Evolutionary conservation across 768 basidiomycete species (phyloP), one percentile per base, ranked within the genome.

Genomic region (Lactifluus subvellereus): DNA sequence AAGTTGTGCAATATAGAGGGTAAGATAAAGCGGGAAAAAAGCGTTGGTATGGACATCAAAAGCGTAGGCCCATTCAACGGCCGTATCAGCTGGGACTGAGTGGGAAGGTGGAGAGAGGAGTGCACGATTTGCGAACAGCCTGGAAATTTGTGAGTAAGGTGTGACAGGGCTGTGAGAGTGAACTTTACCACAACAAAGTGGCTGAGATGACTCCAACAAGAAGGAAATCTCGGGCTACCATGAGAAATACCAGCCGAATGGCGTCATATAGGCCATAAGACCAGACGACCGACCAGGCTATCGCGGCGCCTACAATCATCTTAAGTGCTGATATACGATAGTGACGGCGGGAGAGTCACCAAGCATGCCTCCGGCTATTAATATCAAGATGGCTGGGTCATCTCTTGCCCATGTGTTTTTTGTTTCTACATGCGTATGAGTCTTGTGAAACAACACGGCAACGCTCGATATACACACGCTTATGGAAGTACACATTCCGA

Each of bases 391-490:
- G 32, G 96, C 96, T 22, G 96, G 96, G 72, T 98, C 96, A 74
- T 98, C 96, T 73, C 96, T 80, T 20, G 95, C 94, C 95, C 95
- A 98, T 16, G 90, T 93, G 73, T 98, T 97, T 80, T 97, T 98
- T 20, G 95, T 98, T 79, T 98, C 94, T 91, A 75, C 66, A 45
- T 48, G 52, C 50, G 22, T 61, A 27, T 66, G 45, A 48, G 57
- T 32, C 32, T 13, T 35, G 18, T 51, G 9, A 4, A 9, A 64
- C 57, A 42, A 30, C 60, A 47, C 27, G n/a, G 40, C 13, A 37
- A 54, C 32, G 27, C 10, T 27, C 2, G 40, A 32, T 22, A 27
- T 37, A 75, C 87, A 71, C 72, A 95, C 95, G 92, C 76, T 95
- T 95, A 76, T 97, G 95, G 71, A 95, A 97, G 73, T 98, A 98